Base-by-base conservation (phyloP, 139 green algal species). In the Pleodorina starrii region DNA sequence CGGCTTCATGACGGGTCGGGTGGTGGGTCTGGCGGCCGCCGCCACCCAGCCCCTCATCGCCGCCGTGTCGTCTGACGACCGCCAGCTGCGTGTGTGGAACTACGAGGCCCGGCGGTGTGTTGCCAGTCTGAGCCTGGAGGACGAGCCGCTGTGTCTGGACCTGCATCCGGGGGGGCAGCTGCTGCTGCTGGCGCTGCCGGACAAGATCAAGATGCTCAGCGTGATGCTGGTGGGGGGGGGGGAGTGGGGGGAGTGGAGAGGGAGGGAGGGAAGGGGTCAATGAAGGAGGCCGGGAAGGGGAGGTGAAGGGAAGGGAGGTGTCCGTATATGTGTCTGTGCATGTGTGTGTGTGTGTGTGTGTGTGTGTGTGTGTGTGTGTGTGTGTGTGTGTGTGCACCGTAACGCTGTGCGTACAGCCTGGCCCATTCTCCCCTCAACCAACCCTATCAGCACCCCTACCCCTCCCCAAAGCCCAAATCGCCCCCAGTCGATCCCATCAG, bases 61-160 rank as follows among this genome's bases (percentile, higher is more conserved):
- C 3, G 88, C 84, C 17, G 86, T 44, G 10, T 73, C 54, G 2
- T 69, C 74, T 23, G 57, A 46, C 5, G 84, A 93, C 54, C 69
- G 68, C 7, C 59, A 87, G 51, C 83, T 93, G 63, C 68, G 90
- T 5, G 66, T 92, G 50, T 90, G 77, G 63, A 68, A 92, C 89
- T 92, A 88, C 73, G 57, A 90, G 46, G 38, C 59, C 59, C 76
- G 69, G 1, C 74, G 78, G 17, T 90, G 66, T 7, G 66, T 94
- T 29, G 74, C 72, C 29, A 38, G 27, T 5, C 43, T 93, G 19
- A 32, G 87, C 19, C 69, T 95, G 21, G 68, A 93, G 17, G 91
- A 96, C 48, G 93, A 94, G 84, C 50, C 85, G 68, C 78, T 84
- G 38, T 89, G 85, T 85, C 72, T 77, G 59, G 82, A 87, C 46